Conservation (phyloP, 2,329 filamentous ascomycete species). For the Raffaelea deltoideospora region DNA sequence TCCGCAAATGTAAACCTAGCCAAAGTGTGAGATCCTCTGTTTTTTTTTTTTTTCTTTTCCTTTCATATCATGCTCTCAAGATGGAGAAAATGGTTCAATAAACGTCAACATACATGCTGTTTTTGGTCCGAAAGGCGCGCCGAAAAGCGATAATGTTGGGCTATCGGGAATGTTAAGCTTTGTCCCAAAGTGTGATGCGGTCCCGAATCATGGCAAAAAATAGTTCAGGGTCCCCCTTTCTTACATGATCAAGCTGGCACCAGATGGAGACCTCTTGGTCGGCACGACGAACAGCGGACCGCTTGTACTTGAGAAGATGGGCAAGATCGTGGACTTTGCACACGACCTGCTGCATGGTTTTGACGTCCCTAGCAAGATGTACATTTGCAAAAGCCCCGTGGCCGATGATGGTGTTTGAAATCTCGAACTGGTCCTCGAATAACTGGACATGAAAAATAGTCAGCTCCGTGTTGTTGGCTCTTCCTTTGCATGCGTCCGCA, state of each 20-base stretch:
- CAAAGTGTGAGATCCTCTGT: too few species aligned
- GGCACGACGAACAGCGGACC: slow-evolving; percentile 19
- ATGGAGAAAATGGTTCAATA: not conserved
- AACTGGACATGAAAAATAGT: slow-evolving; percentile 16
- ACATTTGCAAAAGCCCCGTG: slow-evolving; percentile 37
- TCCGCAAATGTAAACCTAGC: slow-evolving; percentile 40
- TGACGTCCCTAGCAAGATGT: slow-evolving; percentile 34
- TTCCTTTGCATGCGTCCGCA: too few species aligned
- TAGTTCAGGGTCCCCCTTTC: too few species aligned
- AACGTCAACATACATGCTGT: slow-evolving; percentile 25
- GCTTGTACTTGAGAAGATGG: slow-evolving; percentile 10
- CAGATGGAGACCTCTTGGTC: slow-evolving; percentile 37
- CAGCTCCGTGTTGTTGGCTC: too few species aligned
- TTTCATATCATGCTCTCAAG: not conserved
- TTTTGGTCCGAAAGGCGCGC: slow-evolving; percentile 32
- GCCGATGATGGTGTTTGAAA: slow-evolving; percentile 36
- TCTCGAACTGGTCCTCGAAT: slow-evolving; percentile 30
- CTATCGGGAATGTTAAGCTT: slow-evolving; percentile 19
- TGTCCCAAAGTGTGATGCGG: too few species aligned
- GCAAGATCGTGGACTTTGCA: slow-evolving; percentile 51
- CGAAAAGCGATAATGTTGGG: slow-evolving; percentile 38
- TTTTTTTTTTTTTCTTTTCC: not conserved
- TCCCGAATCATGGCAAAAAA: not conserved
- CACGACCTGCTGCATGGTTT: slow-evolving; percentile 43
- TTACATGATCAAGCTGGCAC: slow-evolving; percentile 36